Evolutionary conservation across 176 grass and related monocot genomes (phyloP).

Genomic region (Carex pumila): DNA sequence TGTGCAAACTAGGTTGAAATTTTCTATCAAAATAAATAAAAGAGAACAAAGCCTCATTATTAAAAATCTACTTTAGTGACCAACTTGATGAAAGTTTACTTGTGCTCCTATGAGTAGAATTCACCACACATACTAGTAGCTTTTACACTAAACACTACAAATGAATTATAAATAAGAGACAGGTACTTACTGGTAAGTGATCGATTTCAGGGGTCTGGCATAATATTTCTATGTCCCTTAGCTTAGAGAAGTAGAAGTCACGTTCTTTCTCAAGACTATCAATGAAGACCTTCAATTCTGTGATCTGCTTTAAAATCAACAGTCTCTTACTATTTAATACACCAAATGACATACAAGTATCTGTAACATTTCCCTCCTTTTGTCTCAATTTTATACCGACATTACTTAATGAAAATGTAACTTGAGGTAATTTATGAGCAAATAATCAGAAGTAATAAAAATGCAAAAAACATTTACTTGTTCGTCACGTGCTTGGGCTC

Average conservation of each 20-base stretch:
- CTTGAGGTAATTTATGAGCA: background rate
- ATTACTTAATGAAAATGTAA: background rate
- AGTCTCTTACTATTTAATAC: background rate
- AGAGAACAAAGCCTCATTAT: background rate
- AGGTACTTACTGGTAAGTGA: slow-evolving; percentile 45
- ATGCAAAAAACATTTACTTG: slow-evolving; percentile 30
- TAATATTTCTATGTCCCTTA: slow-evolving; percentile 82
- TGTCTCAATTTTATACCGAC: background rate
- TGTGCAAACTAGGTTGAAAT: background rate
- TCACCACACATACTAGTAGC: background rate
- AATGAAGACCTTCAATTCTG: slow-evolving; percentile 73
- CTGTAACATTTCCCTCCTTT: background rate
- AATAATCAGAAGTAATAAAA: background rate
- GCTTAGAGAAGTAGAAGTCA: slow-evolving; percentile 93
- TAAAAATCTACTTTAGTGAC: background rate
- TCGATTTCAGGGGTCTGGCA: slow-evolving; percentile 70
- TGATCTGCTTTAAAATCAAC: slow-evolving; percentile 48
- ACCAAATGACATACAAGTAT: background rate
- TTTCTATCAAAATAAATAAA: background rate
- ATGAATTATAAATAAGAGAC: background rate
- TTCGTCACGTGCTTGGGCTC: slow-evolving; percentile 53
- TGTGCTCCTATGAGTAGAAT: background rate
- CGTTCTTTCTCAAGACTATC: slow-evolving; percentile 96
- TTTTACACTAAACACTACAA: background rate
- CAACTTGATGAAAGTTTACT: background rate